Evolutionary conservation across 352 stramenopile genomes (phyloP), one percentile per base, ranked within the genome.

Genomic region (Paralagenidium karlingii): DNA sequence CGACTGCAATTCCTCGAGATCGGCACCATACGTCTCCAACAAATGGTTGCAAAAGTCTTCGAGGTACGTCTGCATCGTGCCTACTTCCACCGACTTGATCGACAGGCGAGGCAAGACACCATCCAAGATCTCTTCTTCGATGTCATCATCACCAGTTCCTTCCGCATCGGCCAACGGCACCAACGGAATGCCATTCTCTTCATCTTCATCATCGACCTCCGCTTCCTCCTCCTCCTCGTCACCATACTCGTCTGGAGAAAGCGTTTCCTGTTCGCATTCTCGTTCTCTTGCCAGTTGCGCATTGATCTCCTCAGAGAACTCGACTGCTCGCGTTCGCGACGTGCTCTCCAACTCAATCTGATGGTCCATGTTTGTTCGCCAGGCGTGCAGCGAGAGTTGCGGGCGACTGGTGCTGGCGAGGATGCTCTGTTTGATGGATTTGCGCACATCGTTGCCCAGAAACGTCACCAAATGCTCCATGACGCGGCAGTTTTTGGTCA

Each of bases 11-110:
- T 84, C 70, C 2, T 50, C 55, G 32, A 87, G 79, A 42, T 84
- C 70, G 37, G 51, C 54, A 19, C 64, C 69, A 40, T 82, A 78
- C 36, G 82, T 63, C 19, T 39, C 58, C 18, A 84, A 44, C 20
- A 83, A 53, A 9, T 76, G 67, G 21, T 84, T 63, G 44, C 74
- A 78, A 38, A 83, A 87, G 33, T 87, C 74, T 40, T 87, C 74
- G 53, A 87, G 65, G 55, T 84, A 82, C 38, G 68, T 70, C 45
- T 84, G 60, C 58, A 84, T 64, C 7, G 74, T 84, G 45, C 75
- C 65, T 16, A 84, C 63, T 11, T 59, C 61, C 32, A 87, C 49
- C 1, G 58, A 48, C 41, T 80, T 77, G 16, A 84, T 58, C 24
- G 74, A 57, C 13, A 87, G 52, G 15, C 52, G 43, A 1, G 69